phyloP scores from a whole-genome alignment of 768 basidiomycete species.

The Boletus barrowsii region DNA sequence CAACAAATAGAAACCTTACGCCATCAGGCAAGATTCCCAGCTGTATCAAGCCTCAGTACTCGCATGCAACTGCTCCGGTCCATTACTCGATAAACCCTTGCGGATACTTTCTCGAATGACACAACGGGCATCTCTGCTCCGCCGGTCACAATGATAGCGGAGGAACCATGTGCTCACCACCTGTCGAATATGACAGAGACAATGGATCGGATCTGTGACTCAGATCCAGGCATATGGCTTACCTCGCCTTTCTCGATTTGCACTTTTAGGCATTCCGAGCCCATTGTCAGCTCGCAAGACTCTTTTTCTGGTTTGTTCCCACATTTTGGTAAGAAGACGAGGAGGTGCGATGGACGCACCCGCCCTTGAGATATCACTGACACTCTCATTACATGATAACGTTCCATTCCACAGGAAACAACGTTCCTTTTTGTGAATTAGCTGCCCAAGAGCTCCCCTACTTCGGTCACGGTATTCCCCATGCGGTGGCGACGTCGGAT shows the following conservation, averaged over 20 bases:
- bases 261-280: background rate
- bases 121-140: background rate
- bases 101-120: too few species aligned
- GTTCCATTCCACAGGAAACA: conserved; percentile 10
- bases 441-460: background rate
- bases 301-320: too few species aligned
- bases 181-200: background rate
- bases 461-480: background rate
- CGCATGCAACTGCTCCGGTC: too few species aligned
- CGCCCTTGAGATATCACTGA: background rate
- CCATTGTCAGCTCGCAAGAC: too few species aligned
- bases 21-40: too few species aligned
- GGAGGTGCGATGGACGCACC: background rate
- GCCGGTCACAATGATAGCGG: background rate
- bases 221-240: background rate
- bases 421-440: conserved; percentile 2
- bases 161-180: background rate
- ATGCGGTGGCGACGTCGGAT: background rate
- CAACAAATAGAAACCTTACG: too few species aligned
- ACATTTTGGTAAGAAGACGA: background rate
- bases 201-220: background rate
- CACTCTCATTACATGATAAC: background rate
- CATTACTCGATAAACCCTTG: too few species aligned
- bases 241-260: background rate
- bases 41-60: too few species aligned